Base-by-base conservation (phyloP, 345 rosid genomes). In the Melaleuca alternifolia region DNA sequence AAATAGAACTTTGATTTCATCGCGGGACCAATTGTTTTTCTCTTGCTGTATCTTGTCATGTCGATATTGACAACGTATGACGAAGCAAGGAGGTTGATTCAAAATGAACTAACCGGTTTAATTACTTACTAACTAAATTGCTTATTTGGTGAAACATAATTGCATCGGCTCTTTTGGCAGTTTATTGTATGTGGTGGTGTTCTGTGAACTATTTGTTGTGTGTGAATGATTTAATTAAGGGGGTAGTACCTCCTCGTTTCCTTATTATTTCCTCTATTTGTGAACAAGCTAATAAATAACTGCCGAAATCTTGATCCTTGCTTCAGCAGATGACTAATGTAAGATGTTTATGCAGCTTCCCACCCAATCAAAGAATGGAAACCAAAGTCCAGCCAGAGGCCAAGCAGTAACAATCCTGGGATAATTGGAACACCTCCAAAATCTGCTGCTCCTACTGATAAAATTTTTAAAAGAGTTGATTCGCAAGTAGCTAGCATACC, bases 351-450 rank as follows among this genome's bases (percentile, higher is more conserved):
- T 53, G 93, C 96, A 95, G 98, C 92, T 89, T 77, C 91, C 50
- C 94, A 91, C 62, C 97, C 91, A 79, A 92, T 91, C 76, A 97
- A 94, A 89, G 96, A 96, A 88, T 97, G 99, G 98, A 97, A 95
- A 88, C 98, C 97, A 81, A 97, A 96, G 90, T 90, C 93, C 6
- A 93, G 88, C 92, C 94, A 96, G 86, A 97, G 93, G 86, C 85
- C 93, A 30, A 87, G 33, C 85, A 89, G 76, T 81, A 85, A 81
- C 82, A 89, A 90, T 84, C 93, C 91, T 53, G 98, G 96, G 88
- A 94, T 93, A 86, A 92, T 93, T 90, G 97, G 96, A 88, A 91
- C 93, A 16, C 94, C 98, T 52, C 89, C 90, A 28, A 90, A 93
- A 86, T 91, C 96, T 82, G 83, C 85, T 87, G 90, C 90, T 51